phyloP scores from a whole-genome alignment of 352 stramenopile species.

The Blastocystis sp. region DNA sequence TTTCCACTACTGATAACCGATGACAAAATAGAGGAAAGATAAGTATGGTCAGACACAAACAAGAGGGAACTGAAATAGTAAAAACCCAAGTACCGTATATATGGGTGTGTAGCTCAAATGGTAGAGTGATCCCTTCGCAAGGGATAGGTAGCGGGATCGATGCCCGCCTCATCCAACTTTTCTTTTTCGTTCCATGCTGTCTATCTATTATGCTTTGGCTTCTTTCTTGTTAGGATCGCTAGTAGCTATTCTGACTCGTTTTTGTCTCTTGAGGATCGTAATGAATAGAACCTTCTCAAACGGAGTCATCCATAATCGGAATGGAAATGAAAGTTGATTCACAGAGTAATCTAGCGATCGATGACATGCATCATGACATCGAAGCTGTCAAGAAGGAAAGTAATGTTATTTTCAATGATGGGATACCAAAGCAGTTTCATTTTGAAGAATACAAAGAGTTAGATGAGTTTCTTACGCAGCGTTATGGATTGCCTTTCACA shows the following conservation, averaged over 20 bases:
- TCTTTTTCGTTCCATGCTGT: conserved; percentile 6
- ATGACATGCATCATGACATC: too few relatives aligned
- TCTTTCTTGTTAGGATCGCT: background rate
- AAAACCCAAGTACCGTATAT: too few relatives aligned
- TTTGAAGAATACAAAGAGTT: conserved; percentile 30
- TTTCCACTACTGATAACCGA: too few relatives aligned
- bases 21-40: background rate
- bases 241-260: background rate
- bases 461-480: background rate
- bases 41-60: too few relatives aligned
- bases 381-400: too few relatives aligned
- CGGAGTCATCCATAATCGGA: too few relatives aligned
- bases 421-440: conserved; percentile 9
- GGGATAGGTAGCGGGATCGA: conserved; percentile 63
- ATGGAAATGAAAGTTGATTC: too few relatives aligned
- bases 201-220: background rate
- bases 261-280: too few relatives aligned
- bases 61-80: too few relatives aligned
- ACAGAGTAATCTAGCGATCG: too few relatives aligned
- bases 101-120: conserved; percentile 64
- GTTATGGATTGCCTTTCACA: conserved; percentile 32
- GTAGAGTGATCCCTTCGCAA: conserved; percentile 63
- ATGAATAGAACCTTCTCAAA: too few relatives aligned
- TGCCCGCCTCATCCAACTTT: conserved; percentile 62
- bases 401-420: background rate